phyloP scores from a whole-genome alignment of 805 yeast species.

The Ogataea minuta region DNA sequence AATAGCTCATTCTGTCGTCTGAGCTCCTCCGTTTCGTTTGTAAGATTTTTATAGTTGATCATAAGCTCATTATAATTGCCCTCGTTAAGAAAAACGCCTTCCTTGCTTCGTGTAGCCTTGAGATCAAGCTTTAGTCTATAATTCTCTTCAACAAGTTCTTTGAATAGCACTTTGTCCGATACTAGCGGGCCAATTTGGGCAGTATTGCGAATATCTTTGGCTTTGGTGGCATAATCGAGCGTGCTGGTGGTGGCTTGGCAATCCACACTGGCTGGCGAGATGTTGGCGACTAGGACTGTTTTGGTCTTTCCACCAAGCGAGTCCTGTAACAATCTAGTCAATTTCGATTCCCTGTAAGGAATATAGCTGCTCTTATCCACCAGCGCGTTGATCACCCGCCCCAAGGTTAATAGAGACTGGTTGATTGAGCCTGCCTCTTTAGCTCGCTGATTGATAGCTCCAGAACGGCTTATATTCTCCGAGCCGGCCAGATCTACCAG shows the following conservation, averaged over 20 bases:
- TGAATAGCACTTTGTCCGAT: constrained; percentile 43
- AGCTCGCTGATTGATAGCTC: constrained; percentile 82
- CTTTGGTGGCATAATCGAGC: constrained; percentile 55
- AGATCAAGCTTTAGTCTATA: constrained; percentile 50
- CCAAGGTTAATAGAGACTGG: constrained; percentile 81
- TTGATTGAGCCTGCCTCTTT: constrained; percentile 93
- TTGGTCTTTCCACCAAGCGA: constrained; percentile 85
- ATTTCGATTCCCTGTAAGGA: constrained; percentile 75
- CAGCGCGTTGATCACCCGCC: constrained; percentile 78
- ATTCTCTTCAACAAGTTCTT: constrained; percentile 46
- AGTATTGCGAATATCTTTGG: constrained; percentile 49
- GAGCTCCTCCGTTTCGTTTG: constrained; percentile 48
- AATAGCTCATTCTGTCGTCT: constrained; percentile 41
- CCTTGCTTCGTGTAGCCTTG: constrained; percentile 57
- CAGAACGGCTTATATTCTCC: constrained; percentile 83
- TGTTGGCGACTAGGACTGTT: constrained; percentile 83
- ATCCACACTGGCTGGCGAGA: constrained; percentile 60
- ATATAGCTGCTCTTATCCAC: constrained; percentile 67
- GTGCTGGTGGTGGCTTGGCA: constrained; percentile 52
- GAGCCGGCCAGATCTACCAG: constrained; percentile 95
- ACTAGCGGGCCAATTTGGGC: constrained; percentile 49
- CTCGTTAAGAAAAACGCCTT: constrained; percentile 64
- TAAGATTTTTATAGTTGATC: constrained; percentile 47
- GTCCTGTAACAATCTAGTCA: constrained; percentile 72
- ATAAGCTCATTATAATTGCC: constrained; percentile 54